Evolutionary conservation across 2,329 filamentous ascomycete species (phyloP), one percentile per base, ranked within the genome.

Genomic region (Exophiala calicioides): DNA sequence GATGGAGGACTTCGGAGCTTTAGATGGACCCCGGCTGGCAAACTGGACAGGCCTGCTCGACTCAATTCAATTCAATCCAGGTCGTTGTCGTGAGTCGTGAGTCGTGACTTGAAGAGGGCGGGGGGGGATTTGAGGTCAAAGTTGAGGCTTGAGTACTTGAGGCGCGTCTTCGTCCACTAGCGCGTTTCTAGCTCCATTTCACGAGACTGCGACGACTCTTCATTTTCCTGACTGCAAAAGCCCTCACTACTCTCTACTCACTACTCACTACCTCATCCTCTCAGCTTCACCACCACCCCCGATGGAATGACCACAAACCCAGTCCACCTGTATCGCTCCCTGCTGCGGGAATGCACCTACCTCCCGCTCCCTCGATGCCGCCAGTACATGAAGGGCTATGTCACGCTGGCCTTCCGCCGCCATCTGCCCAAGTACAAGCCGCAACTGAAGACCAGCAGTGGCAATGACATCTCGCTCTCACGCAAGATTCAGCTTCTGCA

Each of bases 341-440:
- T 81, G 7, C 72, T 84, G 29, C 76, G 81, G 49, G 76, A 83
- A 66, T 73, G 72, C 52, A 73, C 75, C 44, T 84, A 84, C 57
- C 74, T 84, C 29, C 80, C 81, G 20, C 80, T 84, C 58, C 69
- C 75, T 1, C 64, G 70, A 47, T 77, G 79, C 29, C 72, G 75
- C 53, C 43, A 55, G 23, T 78, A 76, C 64, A 68, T 79, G 62
- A 68, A 68, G 47, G 58, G 68, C 40, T 69, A 80, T 61, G 65
- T 78, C 33, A 52, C 75, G 24, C 53, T 59, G 26, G 69, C 75
- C 52, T 82, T 78, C 63, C 70, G 72, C 40, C 65, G 70, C 21
- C 68, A 35, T 21, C 42, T 52, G 26, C 55, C 18, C 44, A 52
- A 21, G 50, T 51, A 47, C 34, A 52, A 31, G 45, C 57, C 54